Evolutionary conservation across 2,329 filamentous ascomycete species (phyloP), one percentile per base, ranked within the genome.

Genomic region (Geosmithia flava): DNA sequence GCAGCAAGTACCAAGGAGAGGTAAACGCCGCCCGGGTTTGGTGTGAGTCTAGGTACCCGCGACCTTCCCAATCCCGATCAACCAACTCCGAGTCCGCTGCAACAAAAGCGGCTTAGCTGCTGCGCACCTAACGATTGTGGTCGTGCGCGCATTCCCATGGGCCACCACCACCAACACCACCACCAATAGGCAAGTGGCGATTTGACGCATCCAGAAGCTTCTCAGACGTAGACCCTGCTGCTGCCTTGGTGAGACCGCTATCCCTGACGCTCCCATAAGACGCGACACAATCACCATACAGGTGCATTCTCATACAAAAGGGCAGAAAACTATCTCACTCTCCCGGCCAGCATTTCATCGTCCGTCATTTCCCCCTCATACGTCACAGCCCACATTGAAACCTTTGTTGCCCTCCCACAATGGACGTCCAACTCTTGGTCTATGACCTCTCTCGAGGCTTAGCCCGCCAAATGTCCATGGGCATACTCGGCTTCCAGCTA

Each of bases 371-470:
- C 23, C 23, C 23, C 23, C 23, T 8, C 23, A 8, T 8, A 4
- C 23, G 27, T 20, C 19, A 29, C 20, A 20, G 6, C 13, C 6
- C 7, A 20, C 20, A 45, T 23, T 29, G 16, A 45, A 10, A 16
- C 11, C 7, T 19, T 13, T 3, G n/a, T 29, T 23, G 20, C 42
- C 27, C 13, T 42, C 10, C 4, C 45, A 55, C 48, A 43, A 89
- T 89, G 84, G 83, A 88, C 50, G 82, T 91, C 46, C 74, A 87
- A 57, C 70, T 91, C 27, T 81, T 89, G 50, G 75, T 89, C 39
- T 91, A 91, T 58, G 86, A 91, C 66, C 72, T 91, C 45, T 90
- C 86, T 1, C 65, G 63, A n/a, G 76, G 76, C 19, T 55, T 80
- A 42, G 76, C 76, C 15, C 68, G 70, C 10, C 68, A 78, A 54